phyloP scores from a whole-genome alignment of 163 green algal species.

The Chlorella variabilis region DNA sequence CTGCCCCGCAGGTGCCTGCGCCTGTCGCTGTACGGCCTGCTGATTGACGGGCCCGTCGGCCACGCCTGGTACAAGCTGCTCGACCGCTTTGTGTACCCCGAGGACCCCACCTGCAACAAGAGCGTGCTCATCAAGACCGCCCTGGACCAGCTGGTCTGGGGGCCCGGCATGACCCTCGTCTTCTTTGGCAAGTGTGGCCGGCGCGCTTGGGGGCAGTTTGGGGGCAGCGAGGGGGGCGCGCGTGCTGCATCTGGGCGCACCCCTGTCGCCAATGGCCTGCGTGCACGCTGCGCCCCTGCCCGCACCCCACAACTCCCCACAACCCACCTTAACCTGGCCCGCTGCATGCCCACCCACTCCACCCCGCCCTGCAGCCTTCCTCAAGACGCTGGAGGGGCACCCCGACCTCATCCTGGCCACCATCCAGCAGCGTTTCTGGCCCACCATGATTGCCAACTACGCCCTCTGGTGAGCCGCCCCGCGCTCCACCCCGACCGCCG shows the following conservation, averaged over 20 bases:
- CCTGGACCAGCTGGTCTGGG: conserved; percentile 68
- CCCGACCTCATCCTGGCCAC: conserved; percentile 60
- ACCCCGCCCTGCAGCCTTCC: conserved; percentile 50
- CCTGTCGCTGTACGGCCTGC: conserved; percentile 55
- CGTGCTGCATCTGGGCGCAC: too few relatives aligned
- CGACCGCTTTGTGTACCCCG: conserved; percentile 59
- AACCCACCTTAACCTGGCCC: too few relatives aligned
- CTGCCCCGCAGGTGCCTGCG: neutral
- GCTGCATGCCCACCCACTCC: too few relatives aligned
- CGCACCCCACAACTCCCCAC: too few relatives aligned
- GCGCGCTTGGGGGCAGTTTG: too few relatives aligned
- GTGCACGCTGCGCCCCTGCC: too few relatives aligned
- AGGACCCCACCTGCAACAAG: conserved; percentile 50
- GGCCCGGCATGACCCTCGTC: conserved; percentile 63
- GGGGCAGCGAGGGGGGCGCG: too few relatives aligned
- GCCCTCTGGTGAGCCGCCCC: conserved; percentile 40
- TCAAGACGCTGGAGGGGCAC: conserved; percentile 62
- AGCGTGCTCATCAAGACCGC: conserved; percentile 69
- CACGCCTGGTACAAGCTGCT: conserved; percentile 68
- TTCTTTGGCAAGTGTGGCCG: conserved; percentile 33
- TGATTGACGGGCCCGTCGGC: conserved; percentile 70
- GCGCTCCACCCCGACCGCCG: too few relatives aligned
- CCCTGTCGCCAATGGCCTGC: too few relatives aligned
- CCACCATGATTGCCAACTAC: conserved; percentile 61
- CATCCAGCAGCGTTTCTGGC: conserved; percentile 58